Conservation (phyloP, 768 basidiomycete genomes). For the Pleurotus djamor region DNA sequence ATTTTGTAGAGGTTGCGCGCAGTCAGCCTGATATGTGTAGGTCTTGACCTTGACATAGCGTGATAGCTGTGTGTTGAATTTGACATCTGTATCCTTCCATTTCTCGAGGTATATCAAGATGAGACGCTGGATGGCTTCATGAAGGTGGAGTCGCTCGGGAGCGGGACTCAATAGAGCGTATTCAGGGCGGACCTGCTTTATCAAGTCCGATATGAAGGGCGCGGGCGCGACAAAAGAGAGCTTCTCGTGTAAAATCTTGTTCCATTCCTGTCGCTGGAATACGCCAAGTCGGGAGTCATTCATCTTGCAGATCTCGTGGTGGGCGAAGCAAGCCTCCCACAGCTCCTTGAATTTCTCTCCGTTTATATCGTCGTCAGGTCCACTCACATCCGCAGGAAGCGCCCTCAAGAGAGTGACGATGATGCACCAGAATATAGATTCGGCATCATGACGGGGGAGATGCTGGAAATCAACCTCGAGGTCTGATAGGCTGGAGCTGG, state of each 20-base stretch:
- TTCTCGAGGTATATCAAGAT: not conserved
- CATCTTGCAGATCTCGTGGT: constrained; percentile 3
- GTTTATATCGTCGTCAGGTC: not conserved
- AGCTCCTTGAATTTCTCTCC: not conserved
- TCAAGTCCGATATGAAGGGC: not conserved
- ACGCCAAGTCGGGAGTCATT: not conserved
- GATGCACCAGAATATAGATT: constrained; percentile 7
- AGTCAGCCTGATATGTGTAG: no score
- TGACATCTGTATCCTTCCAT: no score
- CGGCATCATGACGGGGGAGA: constrained; percentile 6
- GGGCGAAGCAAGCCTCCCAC: constrained; percentile 2
- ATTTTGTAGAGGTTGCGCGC: no score
- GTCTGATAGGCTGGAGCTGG: no score
- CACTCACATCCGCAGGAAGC: not conserved
- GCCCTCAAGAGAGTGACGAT: not conserved
- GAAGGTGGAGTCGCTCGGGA: not conserved
- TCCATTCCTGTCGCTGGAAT: not conserved
- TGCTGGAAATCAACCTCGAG: not conserved
- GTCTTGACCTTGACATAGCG: no score
- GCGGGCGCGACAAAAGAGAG: not conserved
- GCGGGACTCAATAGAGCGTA: not conserved
- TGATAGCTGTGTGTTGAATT: no score
- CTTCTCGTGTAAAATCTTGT: not conserved
- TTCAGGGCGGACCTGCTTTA: not conserved
- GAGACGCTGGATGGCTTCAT: constrained; percentile 5